phyloP scores from a whole-genome alignment of 1,284 basidiomycete species.

The Trichosporon sp. region DNA sequence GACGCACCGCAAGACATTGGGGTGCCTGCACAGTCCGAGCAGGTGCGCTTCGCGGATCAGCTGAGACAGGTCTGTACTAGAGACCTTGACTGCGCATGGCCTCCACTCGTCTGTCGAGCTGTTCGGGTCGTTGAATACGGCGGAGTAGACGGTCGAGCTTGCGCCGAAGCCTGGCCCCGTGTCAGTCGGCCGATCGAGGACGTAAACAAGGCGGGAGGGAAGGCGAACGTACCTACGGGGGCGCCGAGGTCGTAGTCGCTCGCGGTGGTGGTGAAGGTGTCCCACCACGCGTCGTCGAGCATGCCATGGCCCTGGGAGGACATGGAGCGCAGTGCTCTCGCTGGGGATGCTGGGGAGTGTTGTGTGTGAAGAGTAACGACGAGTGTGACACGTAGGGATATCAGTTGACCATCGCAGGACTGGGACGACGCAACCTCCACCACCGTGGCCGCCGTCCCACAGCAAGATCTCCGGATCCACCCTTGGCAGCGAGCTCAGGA shows the following conservation, averaged over 20 bases:
- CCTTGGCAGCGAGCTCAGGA: neutral
- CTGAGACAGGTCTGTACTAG: constrained; percentile 33
- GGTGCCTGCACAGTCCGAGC: constrained; percentile 37
- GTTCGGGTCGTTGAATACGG: constrained; percentile 24
- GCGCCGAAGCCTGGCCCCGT: constrained; percentile 44
- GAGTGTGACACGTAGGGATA: neutral
- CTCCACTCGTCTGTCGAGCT: constrained; percentile 12
- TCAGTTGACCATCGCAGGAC: neutral
- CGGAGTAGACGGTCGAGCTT: constrained; percentile 40
- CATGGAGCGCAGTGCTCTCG: neutral
- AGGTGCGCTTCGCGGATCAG: constrained; percentile 36
- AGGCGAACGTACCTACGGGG: constrained; percentile 37
- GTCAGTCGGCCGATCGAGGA: neutral
- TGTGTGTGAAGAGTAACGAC: neutral
- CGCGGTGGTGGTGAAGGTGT: constrained; percentile 28
- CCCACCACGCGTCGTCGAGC: constrained; percentile 36
- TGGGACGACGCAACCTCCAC: neutral
- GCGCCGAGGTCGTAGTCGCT: constrained; percentile 38
- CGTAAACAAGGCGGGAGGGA: neutral
- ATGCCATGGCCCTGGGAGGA: constrained; percentile 20
- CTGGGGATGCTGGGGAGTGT: neutral
- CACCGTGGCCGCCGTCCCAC: neutral
- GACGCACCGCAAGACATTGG: constrained; percentile 41
- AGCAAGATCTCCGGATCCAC: neutral
- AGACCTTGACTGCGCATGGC: constrained; percentile 43